Evolutionary conservation across 139 green algal species (phyloP).

Genomic region (Klebsormidium nitens): DNA sequence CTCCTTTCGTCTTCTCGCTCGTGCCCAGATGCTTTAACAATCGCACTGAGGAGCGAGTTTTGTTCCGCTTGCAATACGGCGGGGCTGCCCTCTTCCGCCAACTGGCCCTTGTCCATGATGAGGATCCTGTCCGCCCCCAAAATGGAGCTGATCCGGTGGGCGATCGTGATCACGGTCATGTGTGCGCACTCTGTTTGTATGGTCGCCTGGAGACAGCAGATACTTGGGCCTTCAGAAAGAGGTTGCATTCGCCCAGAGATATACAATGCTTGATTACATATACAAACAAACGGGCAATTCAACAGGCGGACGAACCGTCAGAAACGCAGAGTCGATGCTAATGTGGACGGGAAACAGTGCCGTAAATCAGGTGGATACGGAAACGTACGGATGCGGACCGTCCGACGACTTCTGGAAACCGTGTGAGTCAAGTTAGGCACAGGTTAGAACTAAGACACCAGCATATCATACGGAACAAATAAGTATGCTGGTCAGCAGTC

Average conservation of each 20-base stretch:
- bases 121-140: not conserved
- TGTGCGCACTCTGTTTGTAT: not conserved
- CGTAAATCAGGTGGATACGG: too few species aligned
- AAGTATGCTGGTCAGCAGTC: too few species aligned
- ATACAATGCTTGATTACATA: not conserved
- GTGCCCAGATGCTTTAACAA: too few species aligned
- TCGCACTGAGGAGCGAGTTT: not conserved
- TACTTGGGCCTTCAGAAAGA: slow-evolving; percentile 8
- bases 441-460: too few species aligned
- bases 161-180: not conserved
- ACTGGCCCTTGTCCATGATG: not conserved
- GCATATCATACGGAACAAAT: too few species aligned
- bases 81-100: not conserved
- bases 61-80: not conserved
- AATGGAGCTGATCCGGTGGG: slow-evolving; percentile 3
- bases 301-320: too few species aligned
- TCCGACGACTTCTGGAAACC: not conserved
- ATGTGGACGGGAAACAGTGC: too few species aligned
- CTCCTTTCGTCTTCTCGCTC: too few species aligned
- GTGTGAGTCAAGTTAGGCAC: too few species aligned
- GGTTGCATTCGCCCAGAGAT: slow-evolving; percentile 17
- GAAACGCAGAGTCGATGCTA: too few species aligned
- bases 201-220: not conserved
- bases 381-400: not conserved
- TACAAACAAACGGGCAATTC: too few species aligned